phyloP scores from a whole-genome alignment of 2,329 filamentous ascomycete genomes.

The Botrytis deweyae region DNA sequence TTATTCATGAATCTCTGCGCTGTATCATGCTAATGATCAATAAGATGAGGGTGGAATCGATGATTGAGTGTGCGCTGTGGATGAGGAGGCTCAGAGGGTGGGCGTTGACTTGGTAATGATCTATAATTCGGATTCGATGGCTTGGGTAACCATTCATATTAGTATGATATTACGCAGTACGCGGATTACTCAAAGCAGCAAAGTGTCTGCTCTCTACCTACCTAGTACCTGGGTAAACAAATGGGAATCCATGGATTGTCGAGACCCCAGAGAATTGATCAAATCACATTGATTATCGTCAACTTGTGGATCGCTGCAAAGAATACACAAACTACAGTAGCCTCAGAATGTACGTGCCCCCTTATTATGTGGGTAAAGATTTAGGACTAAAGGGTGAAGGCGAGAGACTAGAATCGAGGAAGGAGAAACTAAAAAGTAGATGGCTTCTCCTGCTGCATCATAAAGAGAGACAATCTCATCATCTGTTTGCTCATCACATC shows the following conservation, averaged over 20 bases:
- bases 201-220: not conserved
- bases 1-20: not conserved
- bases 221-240: not conserved
- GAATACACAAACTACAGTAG: not conserved
- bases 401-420: not conserved
- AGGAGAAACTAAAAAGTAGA: not conserved
- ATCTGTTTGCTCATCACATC: slow-evolving; percentile 14
- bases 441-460: not conserved
- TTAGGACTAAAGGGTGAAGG: not conserved
- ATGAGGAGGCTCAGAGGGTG: not conserved
- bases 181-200: not conserved
- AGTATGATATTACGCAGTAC: not conserved
- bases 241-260: not conserved
- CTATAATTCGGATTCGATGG: not conserved
- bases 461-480: slow-evolving; percentile 15
- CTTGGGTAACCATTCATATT: not conserved
- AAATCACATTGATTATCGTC: not conserved
- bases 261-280: not conserved
- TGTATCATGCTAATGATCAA: too few relatives aligned
- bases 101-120: not conserved
- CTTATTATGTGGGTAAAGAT: not conserved
- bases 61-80: not conserved
- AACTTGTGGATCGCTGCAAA: slow-evolving; percentile 2
- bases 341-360: slow-evolving; percentile 8
- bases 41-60: not conserved